Conservation (phyloP, 768 basidiomycete species). For the Punctularia strigosozonata region DNA sequence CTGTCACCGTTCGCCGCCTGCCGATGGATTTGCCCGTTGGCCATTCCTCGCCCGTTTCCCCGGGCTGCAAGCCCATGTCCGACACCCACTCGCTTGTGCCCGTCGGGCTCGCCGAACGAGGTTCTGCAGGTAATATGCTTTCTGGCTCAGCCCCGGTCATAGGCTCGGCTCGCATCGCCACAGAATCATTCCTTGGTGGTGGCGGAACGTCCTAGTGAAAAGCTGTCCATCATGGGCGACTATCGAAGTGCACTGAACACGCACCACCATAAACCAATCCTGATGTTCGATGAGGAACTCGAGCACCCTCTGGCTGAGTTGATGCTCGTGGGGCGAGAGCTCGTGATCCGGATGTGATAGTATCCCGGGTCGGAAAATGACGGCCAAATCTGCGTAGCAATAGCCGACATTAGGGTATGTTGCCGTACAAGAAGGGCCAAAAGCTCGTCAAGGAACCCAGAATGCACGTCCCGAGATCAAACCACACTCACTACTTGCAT, state of each 20-base stretch:
- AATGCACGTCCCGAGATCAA: neutral
- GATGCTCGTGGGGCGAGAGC: conserved; percentile 77
- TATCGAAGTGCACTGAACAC: too few relatives aligned
- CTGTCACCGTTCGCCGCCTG: conserved; percentile 47
- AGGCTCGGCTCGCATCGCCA: too few relatives aligned
- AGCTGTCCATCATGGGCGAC: too few relatives aligned
- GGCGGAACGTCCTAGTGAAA: conserved; percentile 75
- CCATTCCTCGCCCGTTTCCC: conserved; percentile 20
- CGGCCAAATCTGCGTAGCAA: conserved; percentile 65
- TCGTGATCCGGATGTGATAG: conserved; percentile 85
- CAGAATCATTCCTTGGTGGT: too few relatives aligned
- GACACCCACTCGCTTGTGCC: conserved; percentile 26
- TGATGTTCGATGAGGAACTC: conserved; percentile 96
- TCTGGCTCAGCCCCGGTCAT: too few relatives aligned
- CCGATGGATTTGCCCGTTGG: conserved; percentile 35
- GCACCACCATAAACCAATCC: conserved; percentile 92
- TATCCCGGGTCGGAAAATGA: conserved; percentile 93
- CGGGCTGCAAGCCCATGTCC: conserved; percentile 44
- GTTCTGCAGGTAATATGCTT: too few relatives aligned
- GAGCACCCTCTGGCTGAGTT: conserved; percentile 78
- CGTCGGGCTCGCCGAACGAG: too few relatives aligned
- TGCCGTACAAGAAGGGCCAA: neutral
- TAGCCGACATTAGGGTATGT: neutral
- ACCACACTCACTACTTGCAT: conserved; percentile 65
- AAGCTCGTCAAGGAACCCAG: too few relatives aligned